Percentiles rank a stretch among this genome's conserved stretches.
phyloP scores from a whole-genome alignment of 2,329 filamentous ascomycete genomes.

The Arthrobotrys entomopaga region DNA sequence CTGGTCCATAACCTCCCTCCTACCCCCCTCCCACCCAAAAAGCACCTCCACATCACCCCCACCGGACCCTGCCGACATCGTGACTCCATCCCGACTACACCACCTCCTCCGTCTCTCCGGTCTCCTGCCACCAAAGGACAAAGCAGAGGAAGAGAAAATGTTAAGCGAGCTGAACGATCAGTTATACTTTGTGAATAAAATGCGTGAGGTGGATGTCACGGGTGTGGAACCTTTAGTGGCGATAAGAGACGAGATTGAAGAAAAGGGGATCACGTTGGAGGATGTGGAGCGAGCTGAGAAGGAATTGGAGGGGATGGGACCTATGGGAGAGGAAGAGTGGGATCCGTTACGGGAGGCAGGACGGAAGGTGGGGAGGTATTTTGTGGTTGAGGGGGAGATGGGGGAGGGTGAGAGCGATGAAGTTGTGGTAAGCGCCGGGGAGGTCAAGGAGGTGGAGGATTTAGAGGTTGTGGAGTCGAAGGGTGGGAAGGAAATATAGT shows the following conservation, averaged over 20 bases:
- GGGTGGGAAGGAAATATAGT: background rate
- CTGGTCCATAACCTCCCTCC: conserved; percentile 72
- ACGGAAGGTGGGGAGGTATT: conserved; percentile 61
- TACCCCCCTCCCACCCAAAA: conserved; percentile 56
- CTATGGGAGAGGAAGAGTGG: conserved; percentile 71
- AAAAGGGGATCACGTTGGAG: conserved; percentile 70
- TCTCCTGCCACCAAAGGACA: conserved; percentile 75
- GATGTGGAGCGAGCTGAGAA: conserved; percentile 71
- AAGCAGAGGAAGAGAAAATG: conserved; percentile 75
- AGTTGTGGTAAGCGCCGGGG: conserved; percentile 31
- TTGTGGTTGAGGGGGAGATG: conserved; percentile 60
- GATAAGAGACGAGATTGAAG: conserved; percentile 82
- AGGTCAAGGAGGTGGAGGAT: conserved; percentile 30
- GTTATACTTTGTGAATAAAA: conserved; percentile 86
- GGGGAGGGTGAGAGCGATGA: conserved; percentile 42
- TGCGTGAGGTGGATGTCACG: conserved; percentile 80
- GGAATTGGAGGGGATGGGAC: conserved; percentile 62
- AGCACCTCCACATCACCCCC: conserved; percentile 59
- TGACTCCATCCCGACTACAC: conserved; percentile 76
- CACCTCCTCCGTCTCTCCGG: conserved; percentile 91
- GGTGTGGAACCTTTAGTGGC: conserved; percentile 78
- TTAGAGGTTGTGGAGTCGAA: conserved; percentile 14
- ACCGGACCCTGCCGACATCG: conserved; percentile 60
- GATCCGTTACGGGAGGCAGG: conserved; percentile 66
- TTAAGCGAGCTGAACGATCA: conserved; percentile 80